Conservation (phyloP, 495 filamentous ascomycete genomes). For the Aspergillus indologenus region DNA sequence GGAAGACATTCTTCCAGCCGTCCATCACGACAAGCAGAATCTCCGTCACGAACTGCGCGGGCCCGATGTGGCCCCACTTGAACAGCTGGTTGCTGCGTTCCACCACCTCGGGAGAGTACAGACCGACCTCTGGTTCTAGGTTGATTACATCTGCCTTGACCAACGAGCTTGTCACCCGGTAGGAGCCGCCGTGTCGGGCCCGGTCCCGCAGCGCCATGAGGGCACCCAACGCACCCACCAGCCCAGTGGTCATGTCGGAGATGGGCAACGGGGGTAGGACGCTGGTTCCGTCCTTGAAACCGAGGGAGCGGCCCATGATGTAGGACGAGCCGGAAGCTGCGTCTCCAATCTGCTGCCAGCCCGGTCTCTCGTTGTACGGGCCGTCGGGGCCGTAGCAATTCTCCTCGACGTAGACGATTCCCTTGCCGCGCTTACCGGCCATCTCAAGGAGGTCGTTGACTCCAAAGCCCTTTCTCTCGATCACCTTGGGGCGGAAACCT, state of each 20-base stretch:
- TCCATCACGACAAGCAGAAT: constrained; percentile 10
- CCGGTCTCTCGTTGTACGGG: constrained; percentile 34
- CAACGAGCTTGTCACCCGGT: constrained; percentile 25
- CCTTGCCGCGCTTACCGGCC: constrained; percentile 42
- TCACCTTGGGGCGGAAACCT: constrained; percentile 50
- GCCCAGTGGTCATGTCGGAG: constrained; percentile 65
- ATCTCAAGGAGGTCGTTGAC: constrained; percentile 48
- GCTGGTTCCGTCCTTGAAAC: constrained; percentile 58
- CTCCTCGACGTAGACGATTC: constrained; percentile 61
- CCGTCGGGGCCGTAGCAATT: constrained; percentile 58
- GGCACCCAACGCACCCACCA: constrained; percentile 53
- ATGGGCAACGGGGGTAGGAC: constrained; percentile 69
- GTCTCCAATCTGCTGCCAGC: constrained; percentile 50
- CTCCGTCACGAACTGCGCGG: constrained; percentile 9
- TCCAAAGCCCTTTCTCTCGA: constrained; percentile 53
- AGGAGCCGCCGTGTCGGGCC: constrained; percentile 27
- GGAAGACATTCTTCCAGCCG: constrained; percentile 12
- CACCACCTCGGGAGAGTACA: constrained; percentile 24
- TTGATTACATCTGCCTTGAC: constrained; percentile 25
- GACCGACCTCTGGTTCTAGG: constrained; percentile 23
- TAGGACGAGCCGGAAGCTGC: constrained; percentile 25
- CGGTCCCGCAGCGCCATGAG: constrained; percentile 41
- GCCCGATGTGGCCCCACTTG: constrained; percentile 7
- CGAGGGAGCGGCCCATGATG: constrained; percentile 42
- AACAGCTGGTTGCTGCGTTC: constrained; percentile 8